Evolutionary conservation across 345 rosid genomes (phyloP).

Genomic region (Geranium brycei): DNA sequence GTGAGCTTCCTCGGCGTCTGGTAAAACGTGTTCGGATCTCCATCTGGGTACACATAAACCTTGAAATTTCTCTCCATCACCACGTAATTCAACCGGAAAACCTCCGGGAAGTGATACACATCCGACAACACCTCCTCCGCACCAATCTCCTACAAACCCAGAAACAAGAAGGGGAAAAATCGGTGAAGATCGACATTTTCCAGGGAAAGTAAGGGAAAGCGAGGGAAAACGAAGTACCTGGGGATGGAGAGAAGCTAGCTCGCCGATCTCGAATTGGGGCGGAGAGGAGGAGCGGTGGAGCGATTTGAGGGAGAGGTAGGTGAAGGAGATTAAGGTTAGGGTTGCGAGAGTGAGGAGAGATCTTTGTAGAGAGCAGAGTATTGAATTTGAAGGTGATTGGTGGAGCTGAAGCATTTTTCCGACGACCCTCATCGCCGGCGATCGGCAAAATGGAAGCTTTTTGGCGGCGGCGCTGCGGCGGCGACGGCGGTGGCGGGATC

Average conservation of each 20-base stretch:
- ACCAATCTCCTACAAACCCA: not conserved
- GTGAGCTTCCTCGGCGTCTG: constrained; percentile 92
- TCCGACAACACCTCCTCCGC: constrained; percentile 20
- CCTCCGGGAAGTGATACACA: constrained; percentile 52
- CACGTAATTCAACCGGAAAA: constrained; percentile 50
- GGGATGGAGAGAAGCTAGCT: constrained; percentile 27
- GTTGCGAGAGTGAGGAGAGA: constrained; percentile 53
- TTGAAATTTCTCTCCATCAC: constrained; percentile 80
- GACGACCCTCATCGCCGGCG: constrained; percentile 30
- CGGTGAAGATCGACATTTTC: not conserved
- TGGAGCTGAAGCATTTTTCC: constrained; percentile 26
- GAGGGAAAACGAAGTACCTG: constrained; percentile 39
- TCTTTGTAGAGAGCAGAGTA: constrained; percentile 48
- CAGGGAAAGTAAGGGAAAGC: not conserved
- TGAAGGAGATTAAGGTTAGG: constrained; percentile 56
- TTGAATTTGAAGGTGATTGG: constrained; percentile 12
- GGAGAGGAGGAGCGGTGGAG: constrained; percentile 14
- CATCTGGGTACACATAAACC: constrained; percentile 84
- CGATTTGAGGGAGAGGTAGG: constrained; percentile 42
- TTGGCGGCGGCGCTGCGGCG: too few relatives aligned
- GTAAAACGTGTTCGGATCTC: constrained; percentile 76
- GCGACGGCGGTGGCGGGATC: too few relatives aligned
- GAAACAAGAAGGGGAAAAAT: not conserved
- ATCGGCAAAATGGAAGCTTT: not conserved
- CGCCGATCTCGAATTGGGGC: not conserved